Evolutionary conservation across 345 rosid genomes (phyloP).

Genomic region (Geranium brycei): DNA sequence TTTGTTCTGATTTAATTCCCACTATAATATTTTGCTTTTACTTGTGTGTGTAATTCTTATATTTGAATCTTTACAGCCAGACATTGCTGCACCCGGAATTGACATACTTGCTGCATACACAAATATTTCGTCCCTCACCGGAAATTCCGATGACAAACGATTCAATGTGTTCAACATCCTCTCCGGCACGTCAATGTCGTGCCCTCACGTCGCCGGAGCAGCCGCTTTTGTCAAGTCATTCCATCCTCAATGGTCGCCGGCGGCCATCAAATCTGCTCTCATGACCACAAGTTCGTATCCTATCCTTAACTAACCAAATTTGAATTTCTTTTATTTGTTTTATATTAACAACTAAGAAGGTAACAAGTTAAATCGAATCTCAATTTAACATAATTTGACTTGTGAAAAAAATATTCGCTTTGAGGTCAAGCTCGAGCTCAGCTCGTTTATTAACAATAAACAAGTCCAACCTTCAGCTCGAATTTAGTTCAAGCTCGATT

Average conservation of each 20-base stretch:
- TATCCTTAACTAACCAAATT: background rate
- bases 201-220: background rate
- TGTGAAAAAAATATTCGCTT: too few species aligned
- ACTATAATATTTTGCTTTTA: background rate
- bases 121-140: background rate
- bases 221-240: conserved; percentile 2
- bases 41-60: background rate
- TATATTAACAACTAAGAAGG: background rate
- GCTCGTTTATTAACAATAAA: too few species aligned
- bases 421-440: too few species aligned
- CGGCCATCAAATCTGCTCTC: background rate
- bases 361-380: background rate
- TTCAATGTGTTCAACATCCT: background rate
- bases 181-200: conserved; percentile 1
- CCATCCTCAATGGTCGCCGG: conserved; percentile 1
- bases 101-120: conserved; percentile 2
- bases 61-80: background rate
- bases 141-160: background rate
- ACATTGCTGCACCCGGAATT: conserved; percentile 3
- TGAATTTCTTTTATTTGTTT: background rate
- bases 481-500: too few species aligned
- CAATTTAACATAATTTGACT: too few species aligned
- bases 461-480: too few species aligned
- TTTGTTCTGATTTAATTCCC: background rate
- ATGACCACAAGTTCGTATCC: background rate